Evolutionary conservation across 2,329 filamentous ascomycete species (phyloP).

Genomic region (Colletotrichum musicola): DNA sequence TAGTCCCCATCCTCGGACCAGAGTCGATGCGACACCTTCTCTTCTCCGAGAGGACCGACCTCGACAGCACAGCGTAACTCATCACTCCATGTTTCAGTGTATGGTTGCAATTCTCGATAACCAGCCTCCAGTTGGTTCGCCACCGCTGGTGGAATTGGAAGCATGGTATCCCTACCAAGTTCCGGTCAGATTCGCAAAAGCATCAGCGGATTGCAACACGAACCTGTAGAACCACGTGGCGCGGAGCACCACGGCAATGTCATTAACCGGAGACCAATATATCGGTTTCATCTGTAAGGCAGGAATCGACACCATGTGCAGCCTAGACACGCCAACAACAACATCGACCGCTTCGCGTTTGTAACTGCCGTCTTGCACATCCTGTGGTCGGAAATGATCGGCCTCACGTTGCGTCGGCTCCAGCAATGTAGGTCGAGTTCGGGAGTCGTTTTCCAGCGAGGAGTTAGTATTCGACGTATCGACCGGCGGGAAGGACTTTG

Average conservation of each 20-base stretch:
- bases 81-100: constrained; percentile 93
- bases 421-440: neutral
- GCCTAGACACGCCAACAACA: constrained; percentile 87
- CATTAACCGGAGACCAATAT: constrained; percentile 96
- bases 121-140: constrained; percentile 95
- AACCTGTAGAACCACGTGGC: constrained; percentile 96
- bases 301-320: constrained; percentile 90
- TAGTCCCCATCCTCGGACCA: constrained; percentile 74
- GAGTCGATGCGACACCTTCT: constrained; percentile 86
- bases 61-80: constrained; percentile 92
- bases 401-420: neutral
- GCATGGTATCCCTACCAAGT: constrained; percentile 79
- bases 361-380: constrained; percentile 20
- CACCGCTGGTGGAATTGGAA: constrained; percentile 85
- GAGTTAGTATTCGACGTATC: neutral
- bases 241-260: constrained; percentile 83
- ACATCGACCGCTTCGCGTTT: constrained; percentile 65
- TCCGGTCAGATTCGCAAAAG: constrained; percentile 10
- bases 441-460: neutral
- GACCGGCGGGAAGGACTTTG: constrained; percentile 39
- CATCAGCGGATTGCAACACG: constrained; percentile 36
- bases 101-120: constrained; percentile 86
- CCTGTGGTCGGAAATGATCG: constrained; percentile 1
- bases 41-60: constrained; percentile 88
- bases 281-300: constrained; percentile 92